phyloP scores from a whole-genome alignment of 1,284 basidiomycete genomes.

The Volvariella surrecta region DNA sequence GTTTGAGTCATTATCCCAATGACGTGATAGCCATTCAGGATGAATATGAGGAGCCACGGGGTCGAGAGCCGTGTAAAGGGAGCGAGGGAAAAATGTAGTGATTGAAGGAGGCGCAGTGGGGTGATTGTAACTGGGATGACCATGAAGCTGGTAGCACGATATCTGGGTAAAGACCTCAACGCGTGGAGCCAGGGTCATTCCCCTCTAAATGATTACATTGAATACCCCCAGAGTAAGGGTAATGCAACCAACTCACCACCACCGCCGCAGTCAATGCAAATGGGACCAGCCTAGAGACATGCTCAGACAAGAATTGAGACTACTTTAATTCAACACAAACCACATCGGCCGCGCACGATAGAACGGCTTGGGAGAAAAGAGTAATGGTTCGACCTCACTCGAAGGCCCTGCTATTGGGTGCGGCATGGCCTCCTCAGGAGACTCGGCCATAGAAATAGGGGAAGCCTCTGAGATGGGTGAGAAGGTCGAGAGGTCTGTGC shows the following conservation, averaged over 20 bases:
- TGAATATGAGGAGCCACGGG: slow-evolving; percentile 22
- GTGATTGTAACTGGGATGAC: slow-evolving; percentile 29
- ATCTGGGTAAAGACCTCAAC: slow-evolving; percentile 74
- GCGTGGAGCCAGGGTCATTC: slow-evolving; percentile 71
- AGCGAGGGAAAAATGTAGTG: slow-evolving; percentile 6
- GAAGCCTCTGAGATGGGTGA: slow-evolving; percentile 7
- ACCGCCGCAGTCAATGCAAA: slow-evolving; percentile 61
- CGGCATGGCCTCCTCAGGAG: no score
- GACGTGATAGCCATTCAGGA: slow-evolving; percentile 4
- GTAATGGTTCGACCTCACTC: slow-evolving; percentile 1
- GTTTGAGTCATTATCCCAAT: no score
- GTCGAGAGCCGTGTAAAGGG: slow-evolving; percentile 24
- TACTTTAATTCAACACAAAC: slow-evolving; percentile 14
- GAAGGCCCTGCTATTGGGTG: neutral
- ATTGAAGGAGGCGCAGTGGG: slow-evolving; percentile 6
- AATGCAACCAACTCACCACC: slow-evolving; percentile 36
- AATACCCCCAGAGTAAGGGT: slow-evolving; percentile 6
- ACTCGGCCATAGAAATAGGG: no score
- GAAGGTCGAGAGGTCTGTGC: slow-evolving; percentile 9
- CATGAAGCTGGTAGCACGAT: slow-evolving; percentile 51
- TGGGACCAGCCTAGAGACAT: slow-evolving; percentile 54
- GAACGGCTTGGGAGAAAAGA: slow-evolving; percentile 33
- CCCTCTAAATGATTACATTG: slow-evolving; percentile 38
- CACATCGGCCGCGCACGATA: slow-evolving; percentile 50
- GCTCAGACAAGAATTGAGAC: slow-evolving; percentile 1